Evolutionary conservation across 2,329 filamentous ascomycete genomes (phyloP), one percentile per base, ranked within the genome.

Genomic region (Cercospora sp.): DNA sequence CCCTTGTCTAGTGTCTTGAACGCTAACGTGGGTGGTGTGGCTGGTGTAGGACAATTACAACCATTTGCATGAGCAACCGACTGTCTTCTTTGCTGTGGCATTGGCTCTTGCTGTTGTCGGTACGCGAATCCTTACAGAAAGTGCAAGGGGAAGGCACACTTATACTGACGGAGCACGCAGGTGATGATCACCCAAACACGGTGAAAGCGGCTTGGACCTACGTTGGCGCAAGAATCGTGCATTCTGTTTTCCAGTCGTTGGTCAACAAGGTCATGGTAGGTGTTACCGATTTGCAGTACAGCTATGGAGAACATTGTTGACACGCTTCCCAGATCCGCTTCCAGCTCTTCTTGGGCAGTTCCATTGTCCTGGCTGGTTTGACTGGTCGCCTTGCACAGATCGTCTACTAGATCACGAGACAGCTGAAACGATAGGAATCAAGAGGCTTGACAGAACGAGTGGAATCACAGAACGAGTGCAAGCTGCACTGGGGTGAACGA

Each of bases 61-160:
- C 66, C 76, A 82, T 64, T 74, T 82, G 45, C 72, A 79, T 63
- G 79, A 82, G 71, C 79, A 81, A 68, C 80, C 80, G 9, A 80
- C 78, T 3, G 75, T 79, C 45, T 82, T 82, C 73, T 82, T 81
- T 69, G 80, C 79, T 8, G 63, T 75, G 5, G 65, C 68, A 3
- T 72, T 81, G 13, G 74, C 76, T 1, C 67, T 81, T 16, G 77
- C 78, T 2, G 18, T 55, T 6, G 48, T 55, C 7, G 48, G 48
- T 28, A 28, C 28, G 28, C 28, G 28, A 6, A 28, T 28, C 7
- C 28, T 7, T 28, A 28, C 28, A 28, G 28, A 28, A 28, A 28
- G 28, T 28, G 28, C 28, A 28, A 28, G 28, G 28, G 28, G 7
- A 28, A 28, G 28, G 28, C 28, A 28, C 28, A 28, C 28, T 28